A percentile compares a stretch with the other conserved stretches of the same genome.
Conservation (phyloP, 495 filamentous ascomycete genomes). For the Cercophora scortea region DNA sequence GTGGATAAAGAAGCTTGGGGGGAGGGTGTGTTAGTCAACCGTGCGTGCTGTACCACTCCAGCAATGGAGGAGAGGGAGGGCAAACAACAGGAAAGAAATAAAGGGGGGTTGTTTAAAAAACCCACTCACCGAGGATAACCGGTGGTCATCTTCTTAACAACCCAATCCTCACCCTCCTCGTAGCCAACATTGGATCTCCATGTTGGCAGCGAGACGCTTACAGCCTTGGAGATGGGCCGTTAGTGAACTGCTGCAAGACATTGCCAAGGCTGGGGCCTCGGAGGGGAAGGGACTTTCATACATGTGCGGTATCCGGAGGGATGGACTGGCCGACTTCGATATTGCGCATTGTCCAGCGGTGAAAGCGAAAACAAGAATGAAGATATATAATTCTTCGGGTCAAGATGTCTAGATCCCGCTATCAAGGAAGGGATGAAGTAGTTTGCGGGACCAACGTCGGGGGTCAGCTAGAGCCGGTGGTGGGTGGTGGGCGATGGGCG, state of each 20-base stretch:
- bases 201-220: conserved; percentile 92
- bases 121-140: conserved; percentile 73
- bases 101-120: too few relatives aligned
- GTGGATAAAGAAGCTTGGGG: conserved; percentile 82
- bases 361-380: too few relatives aligned
- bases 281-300: conserved; percentile 25
- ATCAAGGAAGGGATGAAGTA: too few relatives aligned
- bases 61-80: background rate
- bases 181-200: conserved; percentile 88
- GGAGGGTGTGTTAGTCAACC: conserved; percentile 1
- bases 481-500: too few relatives aligned
- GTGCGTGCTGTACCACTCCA: background rate
- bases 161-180: conserved; percentile 85
- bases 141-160: conserved; percentile 74
- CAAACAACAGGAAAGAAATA: too few relatives aligned
- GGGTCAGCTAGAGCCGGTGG: too few relatives aligned
- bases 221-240: conserved; percentile 53
- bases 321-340: conserved; percentile 49
- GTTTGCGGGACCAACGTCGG: too few relatives aligned
- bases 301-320: conserved; percentile 53
- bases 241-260: conserved; percentile 8
- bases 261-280: background rate
- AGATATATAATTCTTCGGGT: too few relatives aligned
- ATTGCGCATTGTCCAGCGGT: conserved; percentile 21
- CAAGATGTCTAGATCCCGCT: too few relatives aligned